phyloP scores from a whole-genome alignment of 2,329 filamentous ascomycete genomes.

The Clarireedia monteithiana region DNA sequence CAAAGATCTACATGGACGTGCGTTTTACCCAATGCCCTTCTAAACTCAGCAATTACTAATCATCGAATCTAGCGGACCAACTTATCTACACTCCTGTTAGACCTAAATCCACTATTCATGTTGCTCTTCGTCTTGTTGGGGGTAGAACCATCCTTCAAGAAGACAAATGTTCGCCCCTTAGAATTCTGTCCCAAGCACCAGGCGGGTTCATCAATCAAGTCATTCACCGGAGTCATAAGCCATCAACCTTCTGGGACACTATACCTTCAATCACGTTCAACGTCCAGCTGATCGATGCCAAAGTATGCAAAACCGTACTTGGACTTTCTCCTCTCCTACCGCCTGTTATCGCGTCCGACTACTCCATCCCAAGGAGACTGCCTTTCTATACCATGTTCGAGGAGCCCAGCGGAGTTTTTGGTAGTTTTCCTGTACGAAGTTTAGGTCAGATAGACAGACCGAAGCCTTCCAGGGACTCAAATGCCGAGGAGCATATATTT shows the following conservation, averaged over 20 bases:
- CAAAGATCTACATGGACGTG: not conserved
- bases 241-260: not conserved
- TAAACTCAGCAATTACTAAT: not conserved
- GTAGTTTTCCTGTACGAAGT: not conserved
- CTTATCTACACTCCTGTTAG: too few species aligned
- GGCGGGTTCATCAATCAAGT: not conserved
- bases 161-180: not conserved
- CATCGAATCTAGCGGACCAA: too few species aligned
- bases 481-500: too few species aligned
- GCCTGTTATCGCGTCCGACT: not conserved
- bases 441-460: not conserved
- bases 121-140: not conserved
- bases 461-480: not conserved
- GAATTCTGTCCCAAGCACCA: not conserved
- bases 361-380: not conserved
- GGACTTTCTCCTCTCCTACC: not conserved
- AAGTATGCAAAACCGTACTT: not conserved
- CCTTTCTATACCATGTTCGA: not conserved
- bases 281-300: conserved; percentile 1
- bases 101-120: not conserved
- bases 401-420: not conserved
- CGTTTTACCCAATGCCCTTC: not conserved
- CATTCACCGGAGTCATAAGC: not conserved
- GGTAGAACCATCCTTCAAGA: not conserved
- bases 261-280: not conserved